These are phyloP conservation scores for Quercus glauca DNA, from an alignment of 306 rosid species.

Conservation along the genomic window DNA sequence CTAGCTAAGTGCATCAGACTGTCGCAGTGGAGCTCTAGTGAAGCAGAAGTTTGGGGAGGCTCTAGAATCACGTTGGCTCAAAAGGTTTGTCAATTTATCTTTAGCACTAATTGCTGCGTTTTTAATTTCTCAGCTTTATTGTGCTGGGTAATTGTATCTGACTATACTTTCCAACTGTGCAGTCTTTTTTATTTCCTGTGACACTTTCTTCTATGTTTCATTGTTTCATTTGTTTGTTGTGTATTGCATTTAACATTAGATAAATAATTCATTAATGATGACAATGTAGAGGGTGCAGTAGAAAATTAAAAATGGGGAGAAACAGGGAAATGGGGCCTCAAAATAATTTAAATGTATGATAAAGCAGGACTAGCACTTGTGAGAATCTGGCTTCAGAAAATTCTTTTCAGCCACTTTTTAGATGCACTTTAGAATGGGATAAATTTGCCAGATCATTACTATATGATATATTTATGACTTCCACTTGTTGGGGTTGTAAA, in stretches of 20 bases:
- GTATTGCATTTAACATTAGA: conserved; percentile 11
- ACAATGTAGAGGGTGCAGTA: background rate
- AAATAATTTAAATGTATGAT: background rate
- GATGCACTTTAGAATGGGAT: background rate
- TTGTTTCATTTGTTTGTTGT: conserved; percentile 9
- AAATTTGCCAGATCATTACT: no score
- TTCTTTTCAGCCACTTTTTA: background rate
- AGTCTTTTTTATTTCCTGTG: conserved; percentile 9
- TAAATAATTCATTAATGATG: conserved; percentile 16
- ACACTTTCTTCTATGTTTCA: conserved; percentile 14
- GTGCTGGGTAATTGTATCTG: conserved; percentile 13
- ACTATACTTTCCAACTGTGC: conserved; percentile 2
- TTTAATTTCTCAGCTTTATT: background rate
- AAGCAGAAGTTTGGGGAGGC: conserved; percentile 68
- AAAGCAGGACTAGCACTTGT: background rate
- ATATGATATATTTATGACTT: background rate
- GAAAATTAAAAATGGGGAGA: background rate
- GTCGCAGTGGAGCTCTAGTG: conserved; percentile 67
- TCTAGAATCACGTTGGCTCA: conserved; percentile 50
- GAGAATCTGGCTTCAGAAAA: background rate
- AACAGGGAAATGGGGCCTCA: background rate
- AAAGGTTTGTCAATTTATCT: conserved; percentile 47
- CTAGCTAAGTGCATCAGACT: conserved; percentile 80
- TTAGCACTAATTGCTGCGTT: conserved; percentile 15
- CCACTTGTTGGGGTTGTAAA: background rate